Base-by-base conservation (phyloP, 2,329 filamentous ascomycete species). In the Myriosclerotinia duriaeana region DNA sequence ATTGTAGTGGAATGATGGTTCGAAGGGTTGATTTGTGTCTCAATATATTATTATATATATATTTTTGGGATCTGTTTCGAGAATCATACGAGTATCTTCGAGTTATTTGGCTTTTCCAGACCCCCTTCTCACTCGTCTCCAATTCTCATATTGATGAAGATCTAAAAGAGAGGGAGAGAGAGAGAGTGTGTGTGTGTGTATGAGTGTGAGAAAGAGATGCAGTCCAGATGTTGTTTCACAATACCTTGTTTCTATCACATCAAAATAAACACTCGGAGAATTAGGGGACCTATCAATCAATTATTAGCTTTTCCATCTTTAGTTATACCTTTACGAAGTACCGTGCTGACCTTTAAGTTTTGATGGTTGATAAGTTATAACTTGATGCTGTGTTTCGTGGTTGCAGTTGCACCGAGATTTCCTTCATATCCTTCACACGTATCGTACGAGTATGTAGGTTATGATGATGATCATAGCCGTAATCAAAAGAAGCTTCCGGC, bases 221-320 rank as follows among this genome's bases (percentile, higher is more conserved):
- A 34, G 22, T 65, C 55, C 22, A 58, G 63, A 65, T 56, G 22
- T 36, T 38, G 63, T 65, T 59, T 59, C 63, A 65, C 63, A 48
- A 65, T 52, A 40, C 63, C 63, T 65, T 52, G 63, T 22, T 12
- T 52, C 53, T 59, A 26, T 53, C 22, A 52, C 53, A 48, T 52
- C 53, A 59, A n/a, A 52, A 56, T 34, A 64, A 48, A 48, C 38
- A 56, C 34, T 44, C 63, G 53, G 63, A 58, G 40, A 64, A 64
- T 64, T 58, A 22, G 62, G 48, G 4, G 3, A 40, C 40, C 62
- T 64, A 64, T 64, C 62, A 46, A 36, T 40, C 8, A 46, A 36
- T 40, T 8, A 22, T 64, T 38, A 64, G 62, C 40, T 50, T 48
- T 53, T 14, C 30, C 30, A 3, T 61, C n/a, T n/a, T 17, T 17